phyloP scores from a whole-genome alignment of 148 eudicot genomes.

The Fallopia convolvulus region DNA sequence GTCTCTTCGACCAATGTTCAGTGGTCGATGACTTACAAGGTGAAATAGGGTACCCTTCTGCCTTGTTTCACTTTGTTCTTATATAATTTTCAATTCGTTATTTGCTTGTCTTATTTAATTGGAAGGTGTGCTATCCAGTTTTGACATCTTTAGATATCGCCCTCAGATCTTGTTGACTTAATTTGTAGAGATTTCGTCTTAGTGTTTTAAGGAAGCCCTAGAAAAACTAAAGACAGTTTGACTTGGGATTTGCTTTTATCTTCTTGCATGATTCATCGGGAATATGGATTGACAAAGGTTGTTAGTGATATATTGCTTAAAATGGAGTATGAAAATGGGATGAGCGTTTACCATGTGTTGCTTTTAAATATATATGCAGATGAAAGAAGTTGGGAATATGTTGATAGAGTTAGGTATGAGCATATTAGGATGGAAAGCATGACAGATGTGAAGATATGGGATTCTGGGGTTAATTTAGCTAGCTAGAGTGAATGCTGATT shows the following conservation, averaged over 20 bases:
- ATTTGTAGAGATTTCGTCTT: too few relatives aligned
- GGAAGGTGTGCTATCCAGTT: too few relatives aligned
- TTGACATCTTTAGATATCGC: too few relatives aligned
- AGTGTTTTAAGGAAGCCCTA: too few relatives aligned
- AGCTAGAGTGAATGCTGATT: too few relatives aligned
- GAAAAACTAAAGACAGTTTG: constrained; percentile 24
- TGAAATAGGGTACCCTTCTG: too few relatives aligned
- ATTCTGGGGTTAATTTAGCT: constrained; percentile 30
- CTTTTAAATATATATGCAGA: constrained; percentile 73
- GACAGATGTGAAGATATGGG: constrained; percentile 32
- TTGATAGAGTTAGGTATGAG: constrained; percentile 46
- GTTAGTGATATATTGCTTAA: constrained; percentile 53
- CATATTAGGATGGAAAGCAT: constrained; percentile 54
- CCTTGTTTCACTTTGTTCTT: too few relatives aligned
- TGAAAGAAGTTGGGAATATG: constrained; percentile 75
- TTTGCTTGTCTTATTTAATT: too few relatives aligned
- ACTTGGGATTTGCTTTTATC: constrained; percentile 82
- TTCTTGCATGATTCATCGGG: constrained; percentile 59
- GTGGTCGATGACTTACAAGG: too few relatives aligned
- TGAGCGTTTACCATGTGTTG: constrained; percentile 59
- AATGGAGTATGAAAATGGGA: constrained; percentile 31
- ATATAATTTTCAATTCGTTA: too few relatives aligned
- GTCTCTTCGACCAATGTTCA: too few relatives aligned
- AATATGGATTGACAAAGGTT: constrained; percentile 60
- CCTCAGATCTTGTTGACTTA: too few relatives aligned